Evolutionary conservation across 2,329 filamentous ascomycete genomes (phyloP), one percentile per base, ranked within the genome.

Genomic region (Blastomyces silverae): DNA sequence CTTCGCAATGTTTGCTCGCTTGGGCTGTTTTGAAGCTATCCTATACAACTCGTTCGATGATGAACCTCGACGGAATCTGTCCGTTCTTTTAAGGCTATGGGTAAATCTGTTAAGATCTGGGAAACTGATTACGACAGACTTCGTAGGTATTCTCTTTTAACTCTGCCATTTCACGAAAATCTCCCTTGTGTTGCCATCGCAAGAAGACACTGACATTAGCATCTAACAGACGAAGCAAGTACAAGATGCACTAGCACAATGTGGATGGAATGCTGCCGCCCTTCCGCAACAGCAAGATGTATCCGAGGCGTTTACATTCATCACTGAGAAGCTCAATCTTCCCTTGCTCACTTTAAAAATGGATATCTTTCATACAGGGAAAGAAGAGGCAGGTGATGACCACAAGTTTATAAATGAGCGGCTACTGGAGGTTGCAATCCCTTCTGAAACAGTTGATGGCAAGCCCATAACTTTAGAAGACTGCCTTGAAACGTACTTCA

Each of bases 361-460:
- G 80, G 92, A 97, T 73, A 87, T 97, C 17, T 97, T 93, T 70
- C 94, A 97, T 72, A 90, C 91, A 31, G 94, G 93, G 17, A 91
- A 90, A 72, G 89, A 90, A 71, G 85, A 89, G 67, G 88, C 89
- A 61, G 85, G 86, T 52, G 92, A 95, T 69, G 94, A 99, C 72
- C 93, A 97, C 80, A 96, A 95, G 74, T 91, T 96, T 65, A 87
- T 97, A 63, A 93, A 96, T 69, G 94, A 99, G 77, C 84, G 94
- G 63, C 79, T 97, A 28, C 81, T 99, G 7, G 94, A 97, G 72
- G 85, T 99, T 52, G 92, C 92, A 0, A 90, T 99, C n/a, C 90
- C 91, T 0, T 82, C 87, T 0, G 87, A 90, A 61, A 83, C 87
- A 6, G 72, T 77, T 7, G 85, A 89, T 57, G 87, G 87, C 31